Percentiles rank a stretch among this genome's conserved stretches.
phyloP scores from a whole-genome alignment of 2,329 filamentous ascomycete species.

The Pyrenochaeta sp. region DNA sequence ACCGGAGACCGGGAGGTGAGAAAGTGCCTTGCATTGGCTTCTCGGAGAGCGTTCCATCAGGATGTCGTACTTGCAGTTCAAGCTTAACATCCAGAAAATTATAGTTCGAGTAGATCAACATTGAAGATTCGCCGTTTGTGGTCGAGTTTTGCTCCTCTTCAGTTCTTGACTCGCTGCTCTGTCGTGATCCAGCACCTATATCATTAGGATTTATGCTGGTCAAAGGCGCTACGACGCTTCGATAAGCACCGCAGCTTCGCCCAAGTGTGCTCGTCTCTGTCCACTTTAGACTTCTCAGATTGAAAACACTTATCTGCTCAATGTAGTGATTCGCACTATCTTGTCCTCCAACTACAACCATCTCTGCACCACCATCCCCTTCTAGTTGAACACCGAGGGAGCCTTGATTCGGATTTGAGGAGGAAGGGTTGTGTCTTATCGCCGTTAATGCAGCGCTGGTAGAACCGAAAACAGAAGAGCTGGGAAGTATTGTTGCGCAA shows the following conservation, averaged over 20 bases:
- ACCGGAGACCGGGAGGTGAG: constrained; percentile 90
- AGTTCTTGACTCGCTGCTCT: constrained; percentile 50
- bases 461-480: constrained; percentile 86
- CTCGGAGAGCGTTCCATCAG: constrained; percentile 85
- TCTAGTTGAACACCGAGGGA: constrained; percentile 88
- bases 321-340: constrained; percentile 99
- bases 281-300: constrained; percentile 93
- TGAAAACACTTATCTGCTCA: constrained; percentile 98
- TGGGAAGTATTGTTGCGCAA: constrained; percentile 91
- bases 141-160: constrained; percentile 39
- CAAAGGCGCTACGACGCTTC: constrained; percentile 91
- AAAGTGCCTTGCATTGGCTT: constrained; percentile 87
- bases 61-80: constrained; percentile 85
- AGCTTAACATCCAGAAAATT: constrained; percentile 98
- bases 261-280: constrained; percentile 86
- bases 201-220: constrained; percentile 70
- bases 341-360: constrained; percentile 96
- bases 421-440: constrained; percentile 86
- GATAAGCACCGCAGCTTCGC: constrained; percentile 94
- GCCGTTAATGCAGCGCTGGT: constrained; percentile 84
- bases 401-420: constrained; percentile 84
- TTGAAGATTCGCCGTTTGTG: constrained; percentile 64
- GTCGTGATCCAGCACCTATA: constrained; percentile 67
- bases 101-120: constrained; percentile 99
- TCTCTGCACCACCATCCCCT: constrained; percentile 90